Evolutionary conservation across 257 asterid species (phyloP), one percentile per base, ranked within the genome.

Genomic region (Coffea canephora): DNA sequence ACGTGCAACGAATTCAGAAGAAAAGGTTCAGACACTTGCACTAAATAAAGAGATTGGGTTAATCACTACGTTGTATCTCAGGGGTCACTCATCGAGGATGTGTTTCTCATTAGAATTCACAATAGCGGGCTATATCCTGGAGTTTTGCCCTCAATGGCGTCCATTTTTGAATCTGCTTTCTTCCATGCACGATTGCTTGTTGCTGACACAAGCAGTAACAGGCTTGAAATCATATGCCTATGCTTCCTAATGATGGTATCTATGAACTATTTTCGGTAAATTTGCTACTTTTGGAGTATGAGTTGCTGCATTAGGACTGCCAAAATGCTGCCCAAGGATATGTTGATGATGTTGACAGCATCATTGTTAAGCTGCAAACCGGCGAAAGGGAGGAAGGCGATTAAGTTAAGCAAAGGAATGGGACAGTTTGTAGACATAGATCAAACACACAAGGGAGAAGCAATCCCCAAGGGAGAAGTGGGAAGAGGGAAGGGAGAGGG

Each of bases 321-420:
- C 83, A 96, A 81, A 43, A 91, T 82, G 91, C 97, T 93, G 74
- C 97, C 99, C 83, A 91, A 84, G 16, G 94, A 92, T 86, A 95
- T 86, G 88, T 95, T 95, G 81, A 95, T 86, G 59, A 95, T 90
- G 75, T 95, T 95, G 39, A 91, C 99, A 55, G 69, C 91, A 25
- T 95, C 99, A 68, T 95, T 95, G 87, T 87, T 95, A 31, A 91
- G 92, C 97, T 91, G 92, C 74, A 86, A 54, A 59, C 8, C n/a
- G 69, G 57, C 27, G 10, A n/a, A 72, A 31, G 4, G 16, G 27
- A 9, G 5, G 76, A 49, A 45, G 2, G 67, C 31, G 67, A 19
- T 27, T 36, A 62, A n/a, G 41, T 66, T 49, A 11, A 46, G 65
- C 54, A 3, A 18, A 52, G 27, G 27, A 23, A 0, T 13, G 19